phyloP scores from a whole-genome alignment of 2,329 filamentous ascomycete genomes.

The Aureobasidium subglaciale region DNA sequence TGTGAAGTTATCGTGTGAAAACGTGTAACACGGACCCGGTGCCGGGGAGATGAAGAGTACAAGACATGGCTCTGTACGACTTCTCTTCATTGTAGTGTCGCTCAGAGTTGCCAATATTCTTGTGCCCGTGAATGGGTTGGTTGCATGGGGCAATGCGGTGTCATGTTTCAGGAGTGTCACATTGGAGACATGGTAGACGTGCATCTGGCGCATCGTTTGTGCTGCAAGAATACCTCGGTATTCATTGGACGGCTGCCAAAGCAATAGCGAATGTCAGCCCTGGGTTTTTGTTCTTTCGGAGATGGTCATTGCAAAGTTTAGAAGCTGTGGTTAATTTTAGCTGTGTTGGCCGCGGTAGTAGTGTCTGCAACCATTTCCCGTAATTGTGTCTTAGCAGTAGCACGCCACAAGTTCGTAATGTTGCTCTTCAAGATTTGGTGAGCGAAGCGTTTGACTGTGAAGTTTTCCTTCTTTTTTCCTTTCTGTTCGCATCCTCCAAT shows the following conservation, averaged over 20 bases:
- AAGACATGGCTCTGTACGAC: not conserved
- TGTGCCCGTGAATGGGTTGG: too few species aligned
- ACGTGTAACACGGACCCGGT: too few species aligned
- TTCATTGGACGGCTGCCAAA: not conserved
- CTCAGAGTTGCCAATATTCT: too few species aligned
- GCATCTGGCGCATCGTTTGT: conserved; percentile 5
- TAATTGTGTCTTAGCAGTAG: conserved; percentile 3
- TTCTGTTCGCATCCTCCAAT: too few species aligned
- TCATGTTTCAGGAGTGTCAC: conserved; percentile 8
- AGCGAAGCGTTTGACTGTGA: too few species aligned
- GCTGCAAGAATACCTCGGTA: not conserved
- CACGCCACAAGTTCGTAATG: not conserved
- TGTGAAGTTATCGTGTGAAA: too few species aligned
- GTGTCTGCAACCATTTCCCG: conserved; percentile 8
- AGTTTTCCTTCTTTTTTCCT: not conserved
- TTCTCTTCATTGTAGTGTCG: too few species aligned
- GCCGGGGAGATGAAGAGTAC: too few species aligned
- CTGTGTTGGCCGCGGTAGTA: not conserved
- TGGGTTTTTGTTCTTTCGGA: too few species aligned
- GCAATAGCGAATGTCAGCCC: not conserved
- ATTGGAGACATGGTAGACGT: not conserved
- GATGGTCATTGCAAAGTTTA: too few species aligned
- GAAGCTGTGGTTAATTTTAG: too few species aligned
- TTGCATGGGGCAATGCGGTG: conserved; percentile 4
- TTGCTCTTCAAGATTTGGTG: conserved; percentile 3